Conservation (phyloP, 345 rosid genomes). For the Atalantia buxifolia region DNA sequence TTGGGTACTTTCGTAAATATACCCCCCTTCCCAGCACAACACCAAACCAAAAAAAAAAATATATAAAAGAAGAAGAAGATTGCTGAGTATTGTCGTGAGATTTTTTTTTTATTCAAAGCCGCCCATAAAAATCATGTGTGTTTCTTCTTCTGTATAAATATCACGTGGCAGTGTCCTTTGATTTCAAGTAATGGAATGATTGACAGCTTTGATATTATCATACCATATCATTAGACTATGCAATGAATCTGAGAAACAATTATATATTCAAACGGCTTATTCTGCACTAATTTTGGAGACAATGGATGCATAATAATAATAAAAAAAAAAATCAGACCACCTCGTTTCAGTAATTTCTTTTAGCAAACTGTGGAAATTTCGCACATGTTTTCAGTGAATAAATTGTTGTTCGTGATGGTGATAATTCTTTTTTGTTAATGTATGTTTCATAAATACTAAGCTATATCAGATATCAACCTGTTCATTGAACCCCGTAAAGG, state of each 20-base stretch:
- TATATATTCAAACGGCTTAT: neutral
- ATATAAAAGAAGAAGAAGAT: too few relatives aligned
- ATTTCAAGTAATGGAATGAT: neutral
- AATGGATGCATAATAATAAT: neutral
- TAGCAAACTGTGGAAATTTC: neutral
- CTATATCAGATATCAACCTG: too few relatives aligned
- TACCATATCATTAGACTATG: neutral
- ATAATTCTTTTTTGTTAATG: too few relatives aligned
- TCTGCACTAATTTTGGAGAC: neutral
- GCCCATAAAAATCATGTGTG: slow-evolving; percentile 13
- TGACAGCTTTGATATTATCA: too few relatives aligned
- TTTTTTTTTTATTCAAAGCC: neutral
- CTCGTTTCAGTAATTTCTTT: neutral
- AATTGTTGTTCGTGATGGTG: too few relatives aligned
- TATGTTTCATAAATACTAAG: too few relatives aligned
- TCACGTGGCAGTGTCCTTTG: neutral
- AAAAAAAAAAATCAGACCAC: too few relatives aligned
- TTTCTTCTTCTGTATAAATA: neutral
- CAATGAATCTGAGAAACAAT: neutral
- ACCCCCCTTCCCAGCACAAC: too few relatives aligned
- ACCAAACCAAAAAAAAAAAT: too few relatives aligned
- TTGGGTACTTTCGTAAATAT: too few relatives aligned
- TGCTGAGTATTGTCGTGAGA: too few relatives aligned
- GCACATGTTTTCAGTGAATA: neutral
- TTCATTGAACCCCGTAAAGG: too few relatives aligned